Percentiles rank a stretch among this genome's conserved stretches.
These are phyloP conservation scores for Xerocomellus amylosporus DNA, from an alignment of 768 basidiomycete genomes.

Conservation along the genomic window DNA sequence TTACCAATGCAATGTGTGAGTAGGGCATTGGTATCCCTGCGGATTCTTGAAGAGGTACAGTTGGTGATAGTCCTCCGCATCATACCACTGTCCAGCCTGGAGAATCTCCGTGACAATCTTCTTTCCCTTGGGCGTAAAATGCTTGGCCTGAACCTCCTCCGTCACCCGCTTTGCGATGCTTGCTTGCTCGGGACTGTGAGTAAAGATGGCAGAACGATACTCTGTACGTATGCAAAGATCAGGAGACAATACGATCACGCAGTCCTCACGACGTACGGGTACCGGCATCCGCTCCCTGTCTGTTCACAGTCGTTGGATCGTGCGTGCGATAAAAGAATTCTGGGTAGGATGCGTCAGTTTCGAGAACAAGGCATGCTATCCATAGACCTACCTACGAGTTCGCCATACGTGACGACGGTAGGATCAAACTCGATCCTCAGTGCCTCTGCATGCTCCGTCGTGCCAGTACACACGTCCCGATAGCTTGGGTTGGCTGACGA, in stretches of 20 bases:
- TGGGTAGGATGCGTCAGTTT: constrained; percentile 32
- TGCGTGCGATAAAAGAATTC: constrained; percentile 96
- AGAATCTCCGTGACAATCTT: constrained; percentile 79
- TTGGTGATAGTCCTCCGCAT: constrained; percentile 83
- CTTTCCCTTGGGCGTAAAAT: constrained; percentile 69
- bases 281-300: constrained; percentile 75
- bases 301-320: constrained; percentile 82
- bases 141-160: constrained; percentile 76
- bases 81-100: constrained; percentile 72
- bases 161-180: constrained; percentile 73
- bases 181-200: constrained; percentile 67
- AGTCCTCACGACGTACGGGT: constrained; percentile 53
- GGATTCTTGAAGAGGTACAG: constrained; percentile 80
- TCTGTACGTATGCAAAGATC: constrained; percentile 42
- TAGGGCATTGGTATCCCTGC: constrained; percentile 87
- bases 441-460: constrained; percentile 88
- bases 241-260: neutral
- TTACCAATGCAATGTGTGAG: constrained; percentile 81
- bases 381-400: constrained; percentile 74
- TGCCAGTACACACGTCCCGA: constrained; percentile 70
- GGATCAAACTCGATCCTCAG: constrained; percentile 86
- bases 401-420: constrained; percentile 67
- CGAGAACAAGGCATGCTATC: neutral
- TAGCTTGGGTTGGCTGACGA: constrained; percentile 62
- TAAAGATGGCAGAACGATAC: constrained; percentile 93